Percentiles rank a stretch among this genome's conserved stretches.
Conservation (phyloP, 441 rosid species). For the Dalechampia spathulata region DNA sequence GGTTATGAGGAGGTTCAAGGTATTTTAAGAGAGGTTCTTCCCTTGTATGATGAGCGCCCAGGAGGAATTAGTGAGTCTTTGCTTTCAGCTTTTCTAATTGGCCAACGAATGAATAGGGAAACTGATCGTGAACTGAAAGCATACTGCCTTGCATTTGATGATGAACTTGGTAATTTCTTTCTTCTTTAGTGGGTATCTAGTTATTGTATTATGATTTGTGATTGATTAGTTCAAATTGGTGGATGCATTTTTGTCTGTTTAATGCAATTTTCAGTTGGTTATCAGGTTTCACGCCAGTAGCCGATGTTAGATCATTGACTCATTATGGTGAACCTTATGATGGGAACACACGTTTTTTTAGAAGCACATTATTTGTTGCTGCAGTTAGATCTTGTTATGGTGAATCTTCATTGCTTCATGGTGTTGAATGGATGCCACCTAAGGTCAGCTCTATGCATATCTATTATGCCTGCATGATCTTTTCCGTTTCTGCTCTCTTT, state of each 20-base stretch:
- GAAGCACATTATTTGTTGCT: constrained; percentile 84
- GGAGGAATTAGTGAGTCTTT: constrained; percentile 79
- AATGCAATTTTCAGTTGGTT: constrained; percentile 18
- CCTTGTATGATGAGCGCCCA: constrained; percentile 35
- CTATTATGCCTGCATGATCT: background rate
- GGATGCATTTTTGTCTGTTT: constrained; percentile 16
- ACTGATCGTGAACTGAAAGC: constrained; percentile 94
- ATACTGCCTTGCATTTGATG: constrained; percentile 93
- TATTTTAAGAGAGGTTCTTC: constrained; percentile 78
- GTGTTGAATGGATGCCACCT: constrained; percentile 99
- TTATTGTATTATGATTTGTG: background rate
- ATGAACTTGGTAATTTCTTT: constrained; percentile 64
- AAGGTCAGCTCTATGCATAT: constrained; percentile 40
- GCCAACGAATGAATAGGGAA: constrained; percentile 96
- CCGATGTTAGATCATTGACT: constrained; percentile 86
- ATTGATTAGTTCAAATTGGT: background rate
- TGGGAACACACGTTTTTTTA: constrained; percentile 87
- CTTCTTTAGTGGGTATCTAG: background rate
- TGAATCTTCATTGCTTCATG: constrained; percentile 94
- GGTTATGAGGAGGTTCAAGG: constrained; percentile 95
- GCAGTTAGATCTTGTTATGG: constrained; percentile 90
- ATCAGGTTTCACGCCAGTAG: constrained; percentile 74
- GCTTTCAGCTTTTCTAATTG: constrained; percentile 92
- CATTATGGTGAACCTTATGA: constrained; percentile 99
- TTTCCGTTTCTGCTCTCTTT: background rate